A percentile compares a stretch with the other conserved stretches of the same genome.
phyloP scores from a whole-genome alignment of 768 basidiomycete genomes.

The Trametes cubensis region DNA sequence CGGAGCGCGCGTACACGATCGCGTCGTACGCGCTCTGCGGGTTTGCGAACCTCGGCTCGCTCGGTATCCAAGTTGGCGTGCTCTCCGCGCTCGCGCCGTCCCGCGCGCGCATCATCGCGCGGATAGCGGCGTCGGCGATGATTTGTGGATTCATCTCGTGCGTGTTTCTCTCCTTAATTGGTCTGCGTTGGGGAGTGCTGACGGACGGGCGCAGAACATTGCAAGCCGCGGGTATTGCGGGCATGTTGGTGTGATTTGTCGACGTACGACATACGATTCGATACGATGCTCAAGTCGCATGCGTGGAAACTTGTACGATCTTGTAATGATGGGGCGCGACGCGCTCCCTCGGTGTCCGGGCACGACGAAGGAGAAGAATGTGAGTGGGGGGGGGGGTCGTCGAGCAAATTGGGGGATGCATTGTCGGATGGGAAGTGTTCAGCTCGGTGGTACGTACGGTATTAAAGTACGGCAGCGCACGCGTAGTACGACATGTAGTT shows the following conservation, averaged over 20 bases:
- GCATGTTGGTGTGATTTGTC: slow-evolving; percentile 32
- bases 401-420: not conserved
- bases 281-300: not conserved
- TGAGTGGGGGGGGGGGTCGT: too few species aligned
- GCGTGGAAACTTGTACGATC: slow-evolving; percentile 1
- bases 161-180: slow-evolving; percentile 9
- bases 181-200: not conserved
- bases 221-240: slow-evolving; percentile 36
- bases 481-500: too few species aligned
- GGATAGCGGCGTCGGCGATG: slow-evolving; percentile 69
- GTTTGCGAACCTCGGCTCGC: slow-evolving; percentile 84
- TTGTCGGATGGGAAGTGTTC: not conserved
- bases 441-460: too few species aligned
- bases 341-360: too few species aligned
- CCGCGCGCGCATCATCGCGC: slow-evolving; percentile 70
- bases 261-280: too few species aligned
- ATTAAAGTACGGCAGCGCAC: too few species aligned
- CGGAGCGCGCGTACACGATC: slow-evolving; percentile 76
- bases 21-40: slow-evolving; percentile 89
- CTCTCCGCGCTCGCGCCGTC: slow-evolving; percentile 70
- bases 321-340: not conserved
- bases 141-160: slow-evolving; percentile 67
- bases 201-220: slow-evolving; percentile 25
- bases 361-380: not conserved
- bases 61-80: slow-evolving; percentile 87